Conservation (phyloP, 225 moss, liverwort and hornwort species). For the Bryum argenteum region DNA sequence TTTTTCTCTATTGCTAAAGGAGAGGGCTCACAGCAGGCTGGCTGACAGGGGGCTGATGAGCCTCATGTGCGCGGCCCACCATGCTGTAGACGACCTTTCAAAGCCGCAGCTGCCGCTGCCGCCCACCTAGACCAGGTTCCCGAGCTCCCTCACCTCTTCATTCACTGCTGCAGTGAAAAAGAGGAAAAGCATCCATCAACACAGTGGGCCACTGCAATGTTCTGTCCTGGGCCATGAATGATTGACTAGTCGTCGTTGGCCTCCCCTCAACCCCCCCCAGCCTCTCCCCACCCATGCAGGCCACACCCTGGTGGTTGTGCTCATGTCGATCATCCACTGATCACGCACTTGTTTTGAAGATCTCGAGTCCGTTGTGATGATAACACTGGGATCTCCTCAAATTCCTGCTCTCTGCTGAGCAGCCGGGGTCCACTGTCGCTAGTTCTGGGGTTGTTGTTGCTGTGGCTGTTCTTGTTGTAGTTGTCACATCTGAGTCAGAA, state of each 20-base stretch:
- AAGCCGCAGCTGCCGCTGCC: slow-evolving; percentile 9
- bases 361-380: not conserved
- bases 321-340: not conserved
- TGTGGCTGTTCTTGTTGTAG: not conserved
- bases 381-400: not conserved
- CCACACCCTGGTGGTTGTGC: slow-evolving; percentile 4
- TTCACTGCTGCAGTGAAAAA: not conserved
- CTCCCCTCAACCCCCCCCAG: not conserved
- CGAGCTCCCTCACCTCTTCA: not conserved
- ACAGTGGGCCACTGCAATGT: slow-evolving; percentile 6
- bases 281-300: not conserved
- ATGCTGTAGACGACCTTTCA: not conserved
- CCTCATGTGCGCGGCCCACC: too few species aligned
- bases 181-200: not conserved
- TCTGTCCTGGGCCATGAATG: slow-evolving; percentile 28
- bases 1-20: too few species aligned
- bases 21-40: too few species aligned
- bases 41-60: too few species aligned
- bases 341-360: not conserved
- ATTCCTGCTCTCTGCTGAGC: not conserved
- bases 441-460: not conserved
- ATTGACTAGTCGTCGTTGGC: slow-evolving; percentile 42
- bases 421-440: not conserved
- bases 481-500: slow-evolving; percentile 31
- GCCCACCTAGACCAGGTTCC: slow-evolving; percentile 8